A percentile compares a stretch with the other conserved stretches of the same genome.
Evolutionary conservation across 73 alveolate genomes (phyloP).

Genomic region (Paramecium pentaurelia): DNA sequence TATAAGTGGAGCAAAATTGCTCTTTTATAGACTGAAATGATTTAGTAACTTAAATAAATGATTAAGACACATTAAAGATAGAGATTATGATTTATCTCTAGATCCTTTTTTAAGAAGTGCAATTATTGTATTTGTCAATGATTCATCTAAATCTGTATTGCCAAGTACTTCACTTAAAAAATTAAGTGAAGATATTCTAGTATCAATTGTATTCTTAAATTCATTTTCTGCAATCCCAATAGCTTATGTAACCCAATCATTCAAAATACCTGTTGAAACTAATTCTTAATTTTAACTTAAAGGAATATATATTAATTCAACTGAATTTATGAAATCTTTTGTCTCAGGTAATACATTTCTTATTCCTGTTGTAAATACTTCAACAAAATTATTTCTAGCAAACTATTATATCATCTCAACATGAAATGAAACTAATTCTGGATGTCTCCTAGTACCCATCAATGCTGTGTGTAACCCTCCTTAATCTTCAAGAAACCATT

Average conservation of each 20-base stretch:
- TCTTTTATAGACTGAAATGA: slow-evolving; percentile 83
- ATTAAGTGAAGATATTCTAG: slow-evolving; percentile 75
- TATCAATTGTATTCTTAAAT: slow-evolving; percentile 70
- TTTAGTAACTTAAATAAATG: slow-evolving; percentile 74
- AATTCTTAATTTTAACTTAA: slow-evolving; percentile 66
- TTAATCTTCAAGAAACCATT: slow-evolving; percentile 83
- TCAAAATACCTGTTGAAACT: slow-evolving; percentile 67
- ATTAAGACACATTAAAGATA: slow-evolving; percentile 64
- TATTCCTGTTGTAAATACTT: slow-evolving; percentile 61
- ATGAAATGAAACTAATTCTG: slow-evolving; percentile 68
- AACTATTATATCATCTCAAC: slow-evolving; percentile 50
- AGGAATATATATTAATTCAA: slow-evolving; percentile 57
- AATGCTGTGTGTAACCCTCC: slow-evolving; percentile 85
- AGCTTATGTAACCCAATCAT: slow-evolving; percentile 77
- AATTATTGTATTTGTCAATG: slow-evolving; percentile 61
- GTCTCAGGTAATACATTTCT: slow-evolving; percentile 53
- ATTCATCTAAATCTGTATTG: slow-evolving; percentile 68
- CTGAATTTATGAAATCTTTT: slow-evolving; percentile 47
- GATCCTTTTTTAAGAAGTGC: slow-evolving; percentile 65
- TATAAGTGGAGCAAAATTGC: slow-evolving; percentile 91
- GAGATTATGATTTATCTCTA: slow-evolving; percentile 70
- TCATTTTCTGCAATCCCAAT: slow-evolving; percentile 78
- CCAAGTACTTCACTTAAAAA: slow-evolving; percentile 74
- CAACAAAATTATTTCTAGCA: slow-evolving; percentile 66
- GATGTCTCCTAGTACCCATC: slow-evolving; percentile 79